A percentile compares a stretch with the other conserved stretches of the same genome.
These are phyloP conservation scores for Leishmania braziliensis DNA, from an alignment of 208 protist species.

Conservation along the genomic window DNA sequence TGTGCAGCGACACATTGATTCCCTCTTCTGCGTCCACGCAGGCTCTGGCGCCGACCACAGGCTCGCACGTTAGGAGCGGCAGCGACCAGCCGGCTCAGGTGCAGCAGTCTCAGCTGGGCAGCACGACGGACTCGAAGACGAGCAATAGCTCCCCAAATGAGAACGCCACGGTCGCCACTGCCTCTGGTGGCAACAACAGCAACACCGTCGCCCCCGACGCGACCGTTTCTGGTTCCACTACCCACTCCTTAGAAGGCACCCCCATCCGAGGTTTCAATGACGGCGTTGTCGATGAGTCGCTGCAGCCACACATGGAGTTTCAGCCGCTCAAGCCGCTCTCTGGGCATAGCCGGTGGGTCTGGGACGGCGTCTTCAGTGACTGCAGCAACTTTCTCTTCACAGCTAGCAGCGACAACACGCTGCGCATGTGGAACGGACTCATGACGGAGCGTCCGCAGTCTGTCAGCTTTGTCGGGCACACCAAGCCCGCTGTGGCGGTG, in stretches of 20 bases:
- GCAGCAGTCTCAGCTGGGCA: not conserved
- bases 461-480: constrained; percentile 71
- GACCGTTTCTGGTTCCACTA: not conserved
- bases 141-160: not conserved
- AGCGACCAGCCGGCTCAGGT: not conserved
- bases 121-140: not conserved
- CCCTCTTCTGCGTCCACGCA: constrained; percentile 32
- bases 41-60: not conserved
- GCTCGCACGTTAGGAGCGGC: constrained; percentile 1
- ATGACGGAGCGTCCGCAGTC: constrained; percentile 65
- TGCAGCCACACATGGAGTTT: constrained; percentile 41
- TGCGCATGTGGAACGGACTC: constrained; percentile 80
- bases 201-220: not conserved
- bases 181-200: not conserved
- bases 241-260: constrained; percentile 17
- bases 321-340: constrained; percentile 61
- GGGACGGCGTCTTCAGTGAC: constrained; percentile 84
- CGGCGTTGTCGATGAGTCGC: constrained; percentile 47
- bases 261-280: constrained; percentile 29
- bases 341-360: constrained; percentile 85
- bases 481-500: constrained; percentile 75
- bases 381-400: constrained; percentile 76
- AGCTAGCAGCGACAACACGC: constrained; percentile 74
- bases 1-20: constrained; percentile 11
- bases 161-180: not conserved